Base-by-base conservation (phyloP, 768 basidiomycete genomes). In the Boletus subparvulus region DNA sequence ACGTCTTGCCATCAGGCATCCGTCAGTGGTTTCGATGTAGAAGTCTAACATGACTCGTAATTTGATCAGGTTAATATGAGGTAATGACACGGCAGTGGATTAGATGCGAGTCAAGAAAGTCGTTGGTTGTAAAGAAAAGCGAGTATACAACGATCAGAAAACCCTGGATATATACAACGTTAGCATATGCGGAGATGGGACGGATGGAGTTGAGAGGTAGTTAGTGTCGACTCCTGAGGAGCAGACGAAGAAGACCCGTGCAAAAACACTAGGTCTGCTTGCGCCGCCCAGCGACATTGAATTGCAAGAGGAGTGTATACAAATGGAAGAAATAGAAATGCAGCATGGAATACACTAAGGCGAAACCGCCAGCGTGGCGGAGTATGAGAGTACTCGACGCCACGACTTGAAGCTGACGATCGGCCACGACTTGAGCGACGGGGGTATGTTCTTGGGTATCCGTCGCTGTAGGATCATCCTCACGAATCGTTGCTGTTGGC, bases 301-400 rank as follows among this genome's bases (percentile, higher is more conserved):
- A 62, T 63, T 75, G 73, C 61, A 75, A 60, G 48, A 78, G 62
- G 57, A 79, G 49, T 55, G 73, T 69, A 65, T 79, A 79, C 69
- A 79, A 63, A 63, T 79, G 73, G 53, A 77, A 61, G 61, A 77
- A 68, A 63, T 77, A 79, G 61, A 79, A 63, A 67, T 74, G 75
- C 58, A 78, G 72, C 67, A 79, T 69, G 69, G 68, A 67, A 73
- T 74, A 72, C 69, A 74, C 62, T 51, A 75, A 50, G 54, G 67
- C 69, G 44, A 74, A 68, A 45, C 72, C 71, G 30, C 65, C 74
- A 47, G 66, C 68, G 33, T 75, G 76, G 28, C 74, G 73, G 39
- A 69, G 62, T 50, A 66, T 59, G 41, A 68, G 62, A 10, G 63
- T 51, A 58, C 56, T 62, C 58, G 59, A 65, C 62, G 70, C 49